Conservation (phyloP, 208 protist species). For the Leishmania martiniquensis region DNA sequence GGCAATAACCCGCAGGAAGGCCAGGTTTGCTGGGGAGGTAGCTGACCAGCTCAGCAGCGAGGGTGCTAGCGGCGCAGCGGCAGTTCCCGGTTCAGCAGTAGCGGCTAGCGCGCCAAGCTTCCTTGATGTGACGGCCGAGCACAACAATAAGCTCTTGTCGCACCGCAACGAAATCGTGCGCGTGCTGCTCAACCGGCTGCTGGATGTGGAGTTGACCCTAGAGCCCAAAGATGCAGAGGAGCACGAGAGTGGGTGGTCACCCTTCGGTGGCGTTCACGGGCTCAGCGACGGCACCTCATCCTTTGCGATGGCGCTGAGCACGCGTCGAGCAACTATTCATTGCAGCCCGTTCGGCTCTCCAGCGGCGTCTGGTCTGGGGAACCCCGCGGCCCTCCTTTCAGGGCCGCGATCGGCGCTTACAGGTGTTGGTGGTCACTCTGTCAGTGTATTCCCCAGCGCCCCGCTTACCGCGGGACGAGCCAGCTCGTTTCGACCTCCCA, state of each 20-base stretch:
- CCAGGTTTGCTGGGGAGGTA: background rate
- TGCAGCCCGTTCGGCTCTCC: slow-evolving; percentile 19
- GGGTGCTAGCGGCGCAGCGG: background rate
- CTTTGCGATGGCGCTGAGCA: background rate
- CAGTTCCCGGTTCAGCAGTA: background rate
- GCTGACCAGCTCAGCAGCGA: background rate
- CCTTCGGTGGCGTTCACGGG: background rate
- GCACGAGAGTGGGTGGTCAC: background rate
- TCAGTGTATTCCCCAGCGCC: background rate
- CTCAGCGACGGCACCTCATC: slow-evolving; percentile 6
- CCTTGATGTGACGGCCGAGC: slow-evolving; percentile 16
- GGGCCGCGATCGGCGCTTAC: background rate
- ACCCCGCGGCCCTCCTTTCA: slow-evolving; percentile 10
- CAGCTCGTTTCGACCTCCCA: background rate
- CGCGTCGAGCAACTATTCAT: background rate
- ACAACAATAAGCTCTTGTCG: slow-evolving; percentile 76
- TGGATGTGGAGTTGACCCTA: slow-evolving; percentile 70
- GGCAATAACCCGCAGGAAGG: background rate
- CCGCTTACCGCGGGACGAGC: background rate
- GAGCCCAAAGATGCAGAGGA: slow-evolving; percentile 38
- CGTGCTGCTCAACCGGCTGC: slow-evolving; percentile 60
- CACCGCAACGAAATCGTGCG: slow-evolving; percentile 72
- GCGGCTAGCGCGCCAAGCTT: background rate
- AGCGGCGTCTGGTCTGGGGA: slow-evolving; percentile 6
- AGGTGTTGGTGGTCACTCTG: background rate